Conservation (phyloP, 192 early-diverging fungal species). For the Entophlyctis helioformis region DNA sequence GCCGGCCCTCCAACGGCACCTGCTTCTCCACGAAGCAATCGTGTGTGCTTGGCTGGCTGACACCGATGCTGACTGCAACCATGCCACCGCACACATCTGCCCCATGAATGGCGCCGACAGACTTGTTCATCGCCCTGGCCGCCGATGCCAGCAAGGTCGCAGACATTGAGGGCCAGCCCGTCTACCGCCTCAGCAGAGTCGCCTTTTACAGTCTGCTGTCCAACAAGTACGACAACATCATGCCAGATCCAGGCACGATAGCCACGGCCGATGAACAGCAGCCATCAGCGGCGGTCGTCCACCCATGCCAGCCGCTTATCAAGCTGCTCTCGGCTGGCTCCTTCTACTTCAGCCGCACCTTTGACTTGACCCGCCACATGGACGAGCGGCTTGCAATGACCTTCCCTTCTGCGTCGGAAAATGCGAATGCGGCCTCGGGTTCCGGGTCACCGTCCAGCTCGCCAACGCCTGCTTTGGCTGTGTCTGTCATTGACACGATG, state of each 20-base stretch:
- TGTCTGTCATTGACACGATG: constrained; percentile 42
- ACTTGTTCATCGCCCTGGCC: constrained; percentile 30
- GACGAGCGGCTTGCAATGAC: constrained; percentile 5
- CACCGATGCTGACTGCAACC: not conserved
- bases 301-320: constrained; percentile 66
- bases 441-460: too few relatives aligned
- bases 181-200: constrained; percentile 61
- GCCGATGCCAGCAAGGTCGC: constrained; percentile 21
- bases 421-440: constrained; percentile 3
- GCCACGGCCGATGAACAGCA: constrained; percentile 20
- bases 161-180: constrained; percentile 34
- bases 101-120: not conserved
- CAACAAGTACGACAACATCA: constrained; percentile 48
- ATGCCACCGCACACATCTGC: not conserved
- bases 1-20: too few relatives aligned
- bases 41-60: too few relatives aligned
- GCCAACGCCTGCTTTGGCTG: constrained; percentile 28
- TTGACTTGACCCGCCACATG: constrained; percentile 73
- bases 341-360: constrained; percentile 85
- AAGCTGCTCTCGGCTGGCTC: constrained; percentile 73
- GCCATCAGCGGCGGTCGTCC: constrained; percentile 31
- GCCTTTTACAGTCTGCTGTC: constrained; percentile 68
- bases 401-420: not conserved
- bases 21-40: too few relatives aligned
- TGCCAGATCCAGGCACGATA: constrained; percentile 8